phyloP scores from a whole-genome alignment of 345 rosid genomes.

The Euphorbia pulcherrima region DNA sequence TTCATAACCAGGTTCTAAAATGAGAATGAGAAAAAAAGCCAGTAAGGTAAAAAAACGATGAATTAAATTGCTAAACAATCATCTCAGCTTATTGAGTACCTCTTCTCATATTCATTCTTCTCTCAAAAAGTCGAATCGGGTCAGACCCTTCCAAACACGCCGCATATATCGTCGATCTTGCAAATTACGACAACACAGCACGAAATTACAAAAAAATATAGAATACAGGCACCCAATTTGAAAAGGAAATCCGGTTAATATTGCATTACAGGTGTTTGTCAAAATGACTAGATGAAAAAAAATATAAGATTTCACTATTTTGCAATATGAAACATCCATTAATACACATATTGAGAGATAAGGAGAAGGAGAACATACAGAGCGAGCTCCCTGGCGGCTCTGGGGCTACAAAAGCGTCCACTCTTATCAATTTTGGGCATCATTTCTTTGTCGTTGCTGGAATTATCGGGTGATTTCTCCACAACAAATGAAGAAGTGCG shows the following conservation, averaged over 20 bases:
- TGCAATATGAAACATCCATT: not conserved
- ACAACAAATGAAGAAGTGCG: conserved; percentile 40
- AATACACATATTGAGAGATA: not conserved
- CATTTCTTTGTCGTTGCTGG: conserved; percentile 31
- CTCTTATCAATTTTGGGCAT: conserved; percentile 84
- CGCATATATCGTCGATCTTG: conserved; percentile 67
- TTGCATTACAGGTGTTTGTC: not conserved
- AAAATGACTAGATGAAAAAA: conserved; percentile 7
- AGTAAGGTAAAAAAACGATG: not conserved
- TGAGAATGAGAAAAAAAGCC: conserved; percentile 14
- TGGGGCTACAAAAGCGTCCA: conserved; percentile 93
- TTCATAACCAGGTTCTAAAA: conserved; percentile 77
- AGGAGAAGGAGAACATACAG: conserved; percentile 41
- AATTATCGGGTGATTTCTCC: conserved; percentile 33
- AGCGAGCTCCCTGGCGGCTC: conserved; percentile 98
- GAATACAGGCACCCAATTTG: too few relatives aligned
- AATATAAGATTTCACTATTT: too few relatives aligned
- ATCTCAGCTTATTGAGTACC: conserved; percentile 39
- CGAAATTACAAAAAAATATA: not conserved
- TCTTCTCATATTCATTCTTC: conserved; percentile 76
- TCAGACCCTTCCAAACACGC: conserved; percentile 95
- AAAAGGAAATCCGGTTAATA: not conserved
- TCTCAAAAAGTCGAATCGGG: conserved; percentile 87
- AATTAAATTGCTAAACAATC: not conserved
- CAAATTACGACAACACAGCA: not conserved